Percentiles rank a stretch among this genome's conserved stretches.
Evolutionary conservation across 2,329 filamentous ascomycete genomes (phyloP).

Genomic region (Ophiocordyceps australis): DNA sequence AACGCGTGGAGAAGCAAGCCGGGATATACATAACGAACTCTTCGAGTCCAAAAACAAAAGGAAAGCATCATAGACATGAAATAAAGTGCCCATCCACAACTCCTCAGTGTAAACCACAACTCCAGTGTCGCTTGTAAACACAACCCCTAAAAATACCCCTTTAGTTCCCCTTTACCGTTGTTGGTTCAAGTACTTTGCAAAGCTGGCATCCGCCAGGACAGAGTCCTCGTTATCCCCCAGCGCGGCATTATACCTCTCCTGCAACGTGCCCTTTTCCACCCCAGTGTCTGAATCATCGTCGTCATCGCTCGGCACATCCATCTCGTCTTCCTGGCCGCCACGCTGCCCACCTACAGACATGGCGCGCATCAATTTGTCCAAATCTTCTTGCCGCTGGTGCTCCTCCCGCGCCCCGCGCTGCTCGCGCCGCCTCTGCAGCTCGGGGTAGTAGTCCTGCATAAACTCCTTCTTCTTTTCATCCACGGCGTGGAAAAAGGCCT

Average conservation of each 20-base stretch:
- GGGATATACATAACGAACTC: too few relatives aligned
- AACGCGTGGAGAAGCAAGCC: too few relatives aligned
- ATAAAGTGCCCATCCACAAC: too few relatives aligned
- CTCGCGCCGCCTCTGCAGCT: slow-evolving; percentile 61
- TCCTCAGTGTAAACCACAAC: too few relatives aligned
- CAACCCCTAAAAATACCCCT: too few relatives aligned
- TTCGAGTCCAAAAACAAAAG: too few relatives aligned
- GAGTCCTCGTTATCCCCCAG: slow-evolving; percentile 39
- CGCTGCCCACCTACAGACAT: slow-evolving; percentile 41
- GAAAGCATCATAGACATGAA: too few relatives aligned
- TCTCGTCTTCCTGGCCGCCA: slow-evolving; percentile 21
- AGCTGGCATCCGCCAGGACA: slow-evolving; percentile 36
- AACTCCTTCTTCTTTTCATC: slow-evolving; percentile 79
- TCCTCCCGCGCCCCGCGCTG: slow-evolving; percentile 63
- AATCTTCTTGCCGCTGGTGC: slow-evolving; percentile 55
- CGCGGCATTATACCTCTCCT: slow-evolving; percentile 60
- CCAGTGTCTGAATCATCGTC: slow-evolving; percentile 40
- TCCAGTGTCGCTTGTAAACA: too few relatives aligned
- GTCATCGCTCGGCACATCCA: slow-evolving; percentile 39
- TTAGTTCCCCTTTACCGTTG: slow-evolving; percentile 13
- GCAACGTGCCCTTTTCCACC: slow-evolving; percentile 49
- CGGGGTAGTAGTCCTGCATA: slow-evolving; percentile 75
- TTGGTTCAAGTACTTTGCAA: slow-evolving; percentile 38
- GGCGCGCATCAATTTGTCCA: slow-evolving; percentile 87
- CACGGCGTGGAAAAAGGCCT: slow-evolving; percentile 86